Conservation (phyloP, 805 yeast genomes). For the Pichia cephalocereana region DNA sequence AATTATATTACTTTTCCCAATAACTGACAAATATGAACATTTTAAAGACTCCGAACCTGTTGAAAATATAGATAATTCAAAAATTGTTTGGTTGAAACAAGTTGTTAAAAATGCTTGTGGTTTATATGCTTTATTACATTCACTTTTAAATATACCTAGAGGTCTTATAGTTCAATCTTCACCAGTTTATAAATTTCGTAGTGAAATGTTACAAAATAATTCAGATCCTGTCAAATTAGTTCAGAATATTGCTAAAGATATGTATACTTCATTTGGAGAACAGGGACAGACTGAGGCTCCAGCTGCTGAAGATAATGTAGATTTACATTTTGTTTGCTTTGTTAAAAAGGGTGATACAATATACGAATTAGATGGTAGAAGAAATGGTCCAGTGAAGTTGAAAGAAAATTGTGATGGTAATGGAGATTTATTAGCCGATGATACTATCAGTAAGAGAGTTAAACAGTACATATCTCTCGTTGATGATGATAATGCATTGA, state of each 20-base stretch:
- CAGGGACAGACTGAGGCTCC: slow-evolving; percentile 68
- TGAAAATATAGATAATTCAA: not conserved
- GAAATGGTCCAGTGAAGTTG: slow-evolving; percentile 63
- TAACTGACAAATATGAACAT: slow-evolving; percentile 52
- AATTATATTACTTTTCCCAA: slow-evolving; percentile 73
- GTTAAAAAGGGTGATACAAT: slow-evolving; percentile 46
- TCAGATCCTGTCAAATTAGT: slow-evolving; percentile 13
- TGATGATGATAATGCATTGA: slow-evolving; percentile 47
- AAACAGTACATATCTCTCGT: slow-evolving; percentile 58
- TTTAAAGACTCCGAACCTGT: slow-evolving; percentile 24
- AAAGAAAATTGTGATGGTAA: slow-evolving; percentile 8
- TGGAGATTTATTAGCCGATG: slow-evolving; percentile 46
- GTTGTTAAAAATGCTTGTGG: slow-evolving; percentile 89
- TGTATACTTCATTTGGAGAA: slow-evolving; percentile 36
- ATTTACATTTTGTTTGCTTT: slow-evolving; percentile 73
- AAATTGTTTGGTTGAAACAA: slow-evolving; percentile 72
- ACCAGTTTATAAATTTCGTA: slow-evolving; percentile 17
- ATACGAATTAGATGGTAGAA: slow-evolving; percentile 85
- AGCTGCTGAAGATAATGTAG: slow-evolving; percentile 40
- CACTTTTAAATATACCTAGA: slow-evolving; percentile 35
- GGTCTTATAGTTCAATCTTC: slow-evolving; percentile 35
- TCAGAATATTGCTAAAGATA: slow-evolving; percentile 16
- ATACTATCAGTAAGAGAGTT: slow-evolving; percentile 43
- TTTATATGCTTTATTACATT: slow-evolving; percentile 74
- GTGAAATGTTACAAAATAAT: slow-evolving; percentile 17